phyloP scores from a whole-genome alignment of 2,329 filamentous ascomycete genomes.

The Metarhizium humberi region DNA sequence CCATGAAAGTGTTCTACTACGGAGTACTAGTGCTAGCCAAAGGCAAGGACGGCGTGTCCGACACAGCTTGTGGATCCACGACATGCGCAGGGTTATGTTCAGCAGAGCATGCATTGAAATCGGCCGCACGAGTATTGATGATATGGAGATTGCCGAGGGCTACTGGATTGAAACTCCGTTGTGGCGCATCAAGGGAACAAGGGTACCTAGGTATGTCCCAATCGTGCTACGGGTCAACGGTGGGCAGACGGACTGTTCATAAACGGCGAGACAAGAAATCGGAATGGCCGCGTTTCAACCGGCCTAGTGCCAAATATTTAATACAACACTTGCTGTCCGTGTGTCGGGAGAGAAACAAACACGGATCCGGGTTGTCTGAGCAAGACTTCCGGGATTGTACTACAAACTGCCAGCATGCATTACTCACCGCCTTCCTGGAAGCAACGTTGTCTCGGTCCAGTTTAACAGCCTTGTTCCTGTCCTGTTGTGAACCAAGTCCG shows the following conservation, averaged over 20 bases:
- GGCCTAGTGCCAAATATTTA: no score
- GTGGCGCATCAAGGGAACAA: neutral
- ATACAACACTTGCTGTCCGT: neutral
- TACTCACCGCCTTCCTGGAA: neutral
- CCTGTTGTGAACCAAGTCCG: neutral
- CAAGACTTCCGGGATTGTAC: no score
- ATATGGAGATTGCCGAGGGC: constrained; percentile 1
- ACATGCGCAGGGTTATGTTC: constrained; percentile 1
- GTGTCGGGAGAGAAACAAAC: neutral
- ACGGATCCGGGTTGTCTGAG: neutral
- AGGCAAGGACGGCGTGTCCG: constrained; percentile 1
- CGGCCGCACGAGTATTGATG: neutral
- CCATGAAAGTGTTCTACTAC: neutral
- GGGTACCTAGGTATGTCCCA: neutral
- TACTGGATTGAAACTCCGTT: neutral
- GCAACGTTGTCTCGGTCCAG: neutral
- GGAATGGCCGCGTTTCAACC: neutral
- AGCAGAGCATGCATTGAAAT: constrained; percentile 7
- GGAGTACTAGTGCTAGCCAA: neutral
- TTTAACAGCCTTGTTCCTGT: neutral
- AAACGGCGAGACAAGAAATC: neutral
- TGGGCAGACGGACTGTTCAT: neutral
- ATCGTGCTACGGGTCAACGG: neutral
- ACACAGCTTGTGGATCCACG: constrained; percentile 2
- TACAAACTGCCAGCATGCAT: neutral